Evolutionary conservation across 306 rosid genomes (phyloP), one percentile per base, ranked within the genome.

Genomic region (Quercus ilex): DNA sequence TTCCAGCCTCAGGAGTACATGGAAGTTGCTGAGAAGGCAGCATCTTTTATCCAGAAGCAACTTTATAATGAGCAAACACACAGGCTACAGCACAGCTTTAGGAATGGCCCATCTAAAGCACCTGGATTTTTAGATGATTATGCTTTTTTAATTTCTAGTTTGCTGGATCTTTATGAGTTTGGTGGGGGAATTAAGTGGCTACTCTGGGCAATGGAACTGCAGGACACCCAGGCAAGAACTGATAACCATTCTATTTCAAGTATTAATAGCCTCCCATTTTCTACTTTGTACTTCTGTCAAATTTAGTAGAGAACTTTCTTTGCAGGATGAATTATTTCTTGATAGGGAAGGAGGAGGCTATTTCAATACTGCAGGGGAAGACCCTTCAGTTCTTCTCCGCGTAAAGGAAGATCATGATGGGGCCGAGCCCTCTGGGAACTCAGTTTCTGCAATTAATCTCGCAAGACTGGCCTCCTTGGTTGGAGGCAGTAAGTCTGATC

Each of bases 361-460:
- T 87, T 94, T 87, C 78, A 94, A 92, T 80, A 92, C 91, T 76
- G 83, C 93, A 11, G 99, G 97, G 19, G 97, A 94, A 87, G 99
- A 94, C 86, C 75, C 92, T 74, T 91, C 94, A 8, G 86, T 95
- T 81, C 97, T 95, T 74, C 90, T 94, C 63, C 97, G 97, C 1
- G 91, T 92, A 77, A 91, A 95, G 88, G 97, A 95, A 90, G 99
- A 95, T 80, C 92, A 95, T 25, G 99, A 94, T 51, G 97, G 97
- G 55, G 97, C 97, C 18, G 99, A 94, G 75, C 97, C 97, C 59
- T 94, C 97, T n/a, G 99, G 97, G 38, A 94, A 92, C 89, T 94
- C 99, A 0, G 91, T 94, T 82, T 87, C 97, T 5, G 92, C 88
- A 35, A 86, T 92, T 65, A 94, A 92, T 82, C 99, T 92, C 59